Evolutionary conservation across 2,329 filamentous ascomycete genomes (phyloP), one percentile per base, ranked within the genome.

Genomic region (Aureobasidium pullulans): DNA sequence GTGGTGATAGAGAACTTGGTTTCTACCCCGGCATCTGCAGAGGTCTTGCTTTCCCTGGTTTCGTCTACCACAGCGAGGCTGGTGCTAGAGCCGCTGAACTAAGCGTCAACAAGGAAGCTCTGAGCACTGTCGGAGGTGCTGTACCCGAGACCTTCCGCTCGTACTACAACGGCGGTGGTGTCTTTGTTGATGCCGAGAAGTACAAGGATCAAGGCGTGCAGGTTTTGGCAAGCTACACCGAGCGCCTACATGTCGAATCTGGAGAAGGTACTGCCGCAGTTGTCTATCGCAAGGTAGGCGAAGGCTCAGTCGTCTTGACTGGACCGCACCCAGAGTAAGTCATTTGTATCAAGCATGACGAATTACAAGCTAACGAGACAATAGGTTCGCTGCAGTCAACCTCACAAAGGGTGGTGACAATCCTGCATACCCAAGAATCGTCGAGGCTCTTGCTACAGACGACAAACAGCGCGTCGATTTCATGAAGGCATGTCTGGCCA

Each of bases 131-230:
- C 0, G 71, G 70, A 43, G 80, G 77, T 0, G 73, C 75, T 3
- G 70, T 87, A 1, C 82, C 86, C 0, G 80, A 84, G 1, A 76
- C 78, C 1, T 89, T 96, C 61, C 78, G 80, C 57, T 86, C 84
- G 13, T 99, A 99, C 70, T 96, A 93, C 72, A 99, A 99, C 66
- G 94, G 94, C 0, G 94, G 94, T 0, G 92, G 94, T 3, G 85
- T 96, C 1, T 99, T 97, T 75, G 89, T 96, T 1, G 87, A 94
- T 73, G 87, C 88, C 1, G 79, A 81, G 3, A 82, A 80, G 46
- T 78, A 84, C 59, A 75, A 78, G 59, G 79, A 81, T 32, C 75
- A 80, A 63, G 88, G 87, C 1, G 84, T 96, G 0, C 84, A 96
- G 72, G 81, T 96, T 6, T 76, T 99, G 28, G 94, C 93, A 1